Conservation (phyloP, 2,329 filamentous ascomycete species). For the Colletotrichum navitas region DNA sequence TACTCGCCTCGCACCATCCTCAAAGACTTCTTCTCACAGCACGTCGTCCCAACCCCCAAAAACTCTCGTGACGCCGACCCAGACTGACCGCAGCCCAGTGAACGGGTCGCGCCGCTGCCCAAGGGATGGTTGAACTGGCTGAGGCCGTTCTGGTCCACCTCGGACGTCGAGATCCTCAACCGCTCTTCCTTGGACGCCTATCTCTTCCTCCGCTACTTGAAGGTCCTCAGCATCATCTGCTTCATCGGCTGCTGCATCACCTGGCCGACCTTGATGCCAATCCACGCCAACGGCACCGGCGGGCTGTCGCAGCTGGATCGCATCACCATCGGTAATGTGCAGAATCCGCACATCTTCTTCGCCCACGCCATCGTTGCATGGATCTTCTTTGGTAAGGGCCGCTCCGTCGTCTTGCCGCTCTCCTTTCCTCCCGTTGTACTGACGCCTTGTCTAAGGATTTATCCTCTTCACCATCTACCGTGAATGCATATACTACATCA, state of each 20-base stretch:
- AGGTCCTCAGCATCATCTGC: conserved; percentile 78
- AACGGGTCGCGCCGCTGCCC: conserved; percentile 57
- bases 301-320: conserved; percentile 72
- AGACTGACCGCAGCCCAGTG: conserved; percentile 18
- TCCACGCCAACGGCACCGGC: conserved; percentile 85
- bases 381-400: conserved; percentile 74
- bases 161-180: conserved; percentile 85
- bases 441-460: conserved; percentile 64
- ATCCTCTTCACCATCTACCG: conserved; percentile 90
- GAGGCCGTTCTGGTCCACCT: conserved; percentile 72
- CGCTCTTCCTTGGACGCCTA: conserved; percentile 95
- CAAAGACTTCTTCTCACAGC: conserved; percentile 63
- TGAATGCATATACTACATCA: conserved; percentile 94
- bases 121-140: conserved; percentile 77
- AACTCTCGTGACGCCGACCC: not conserved
- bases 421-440: not conserved
- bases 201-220: conserved; percentile 81
- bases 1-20: conserved; percentile 68
- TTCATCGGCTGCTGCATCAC: conserved; percentile 84
- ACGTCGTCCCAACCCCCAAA: conserved; percentile 44
- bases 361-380: conserved; percentile 86
- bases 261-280: conserved; percentile 85
- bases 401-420: not conserved
- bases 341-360: conserved; percentile 76
- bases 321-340: conserved; percentile 66